Evolutionary conservation across 2,329 filamentous ascomycete genomes (phyloP).

Genomic region (Rosellinia necatrix): DNA sequence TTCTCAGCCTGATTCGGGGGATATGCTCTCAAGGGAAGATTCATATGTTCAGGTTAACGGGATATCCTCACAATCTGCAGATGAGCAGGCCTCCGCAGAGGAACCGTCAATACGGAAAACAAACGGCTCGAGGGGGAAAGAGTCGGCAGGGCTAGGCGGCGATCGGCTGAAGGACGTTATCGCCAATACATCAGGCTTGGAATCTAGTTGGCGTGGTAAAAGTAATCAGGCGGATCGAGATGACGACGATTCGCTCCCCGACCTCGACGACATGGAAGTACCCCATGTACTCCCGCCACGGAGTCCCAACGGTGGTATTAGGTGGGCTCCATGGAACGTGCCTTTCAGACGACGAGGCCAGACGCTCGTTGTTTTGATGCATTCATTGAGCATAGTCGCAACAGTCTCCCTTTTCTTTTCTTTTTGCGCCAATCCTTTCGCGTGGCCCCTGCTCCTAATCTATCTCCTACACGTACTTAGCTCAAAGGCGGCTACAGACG

Average conservation of each 20-base stretch:
- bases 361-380: slow-evolving; percentile 76
- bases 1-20: background rate
- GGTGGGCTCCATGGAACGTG: slow-evolving; percentile 81
- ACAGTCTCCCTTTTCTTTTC: slow-evolving; percentile 85
- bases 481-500: slow-evolving; percentile 77
- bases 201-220: slow-evolving; percentile 20
- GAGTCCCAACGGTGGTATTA: slow-evolving; percentile 58
- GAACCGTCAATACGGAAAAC: background rate
- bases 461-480: slow-evolving; percentile 86
- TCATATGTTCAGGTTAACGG: slow-evolving; percentile 13
- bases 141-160: background rate
- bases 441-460: slow-evolving; percentile 77
- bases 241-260: slow-evolving; percentile 42
- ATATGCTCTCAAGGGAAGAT: slow-evolving; percentile 8
- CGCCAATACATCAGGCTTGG: slow-evolving; percentile 29
- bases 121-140: background rate
- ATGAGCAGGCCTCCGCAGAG: background rate
- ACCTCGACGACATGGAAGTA: slow-evolving; percentile 41
- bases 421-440: slow-evolving; percentile 86
- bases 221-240: slow-evolving; percentile 27
- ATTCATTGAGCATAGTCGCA: slow-evolving; percentile 72
- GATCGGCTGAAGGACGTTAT: background rate
- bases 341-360: slow-evolving; percentile 73
- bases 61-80: background rate
- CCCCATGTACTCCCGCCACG: slow-evolving; percentile 33